These are phyloP conservation scores for Pleurotus platypus DNA, from an alignment of 768 basidiomycete genomes.

Conservation along the genomic window DNA sequence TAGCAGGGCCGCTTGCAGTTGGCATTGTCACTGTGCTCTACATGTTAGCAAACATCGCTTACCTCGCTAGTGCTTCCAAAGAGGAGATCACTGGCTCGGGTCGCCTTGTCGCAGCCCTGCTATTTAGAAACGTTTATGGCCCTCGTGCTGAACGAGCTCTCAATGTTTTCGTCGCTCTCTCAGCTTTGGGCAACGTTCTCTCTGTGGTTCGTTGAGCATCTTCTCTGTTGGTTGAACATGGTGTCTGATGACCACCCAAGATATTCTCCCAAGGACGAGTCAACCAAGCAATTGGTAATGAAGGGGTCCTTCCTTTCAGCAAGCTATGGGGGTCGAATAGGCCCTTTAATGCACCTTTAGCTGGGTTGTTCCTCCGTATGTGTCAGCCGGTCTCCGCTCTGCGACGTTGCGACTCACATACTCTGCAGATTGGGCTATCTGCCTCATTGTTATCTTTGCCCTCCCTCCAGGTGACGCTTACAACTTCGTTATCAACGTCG, in stretches of 20 bases:
- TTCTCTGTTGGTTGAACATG: conserved; percentile 14
- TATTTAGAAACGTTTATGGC: conserved; percentile 68
- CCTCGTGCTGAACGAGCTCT: conserved; percentile 40
- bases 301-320: conserved; percentile 59
- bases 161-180: conserved; percentile 42
- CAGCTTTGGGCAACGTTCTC: conserved; percentile 57
- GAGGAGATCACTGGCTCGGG: conserved; percentile 57
- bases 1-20: conserved; percentile 64
- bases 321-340: conserved; percentile 58
- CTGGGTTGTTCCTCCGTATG: conserved; percentile 50
- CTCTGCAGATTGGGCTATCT: conserved; percentile 30
- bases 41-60: conserved; percentile 60
- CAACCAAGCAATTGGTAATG: conserved; percentile 60
- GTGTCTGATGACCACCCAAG: conserved; percentile 11
- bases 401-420: neutral
- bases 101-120: conserved; percentile 58
- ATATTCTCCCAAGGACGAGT: conserved; percentile 35
- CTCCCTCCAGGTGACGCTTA: conserved; percentile 67
- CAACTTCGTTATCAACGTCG: conserved; percentile 56
- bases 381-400: conserved; percentile 17
- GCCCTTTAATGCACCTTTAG: conserved; percentile 59
- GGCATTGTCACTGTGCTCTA: conserved; percentile 51
- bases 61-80: conserved; percentile 65
- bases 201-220: conserved; percentile 29
- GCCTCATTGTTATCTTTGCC: conserved; percentile 31